These are phyloP conservation scores for Gyromitra esculenta DNA, from an alignment of 2,329 filamentous ascomycete species.

Conservation along the genomic window DNA sequence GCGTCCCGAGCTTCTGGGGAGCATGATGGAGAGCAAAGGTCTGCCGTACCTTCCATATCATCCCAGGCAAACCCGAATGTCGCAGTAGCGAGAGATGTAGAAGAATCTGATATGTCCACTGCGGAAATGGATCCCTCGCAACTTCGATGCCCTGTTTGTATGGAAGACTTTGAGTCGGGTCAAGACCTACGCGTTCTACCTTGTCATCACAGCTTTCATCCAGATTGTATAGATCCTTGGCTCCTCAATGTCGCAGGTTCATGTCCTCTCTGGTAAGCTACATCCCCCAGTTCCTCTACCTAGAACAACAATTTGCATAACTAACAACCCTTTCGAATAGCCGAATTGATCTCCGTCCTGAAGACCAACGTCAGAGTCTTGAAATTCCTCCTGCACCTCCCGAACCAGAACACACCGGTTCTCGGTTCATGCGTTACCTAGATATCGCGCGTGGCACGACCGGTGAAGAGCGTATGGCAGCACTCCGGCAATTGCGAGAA, in stretches of 20 bases:
- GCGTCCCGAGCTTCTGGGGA: conserved; percentile 27
- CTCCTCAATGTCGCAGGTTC: conserved; percentile 75
- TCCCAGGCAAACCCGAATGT: conserved; percentile 40
- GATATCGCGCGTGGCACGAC: conserved; percentile 50
- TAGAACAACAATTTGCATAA: conserved; percentile 16
- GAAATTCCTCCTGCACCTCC: conserved; percentile 42
- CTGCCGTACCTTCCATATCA: conserved; percentile 53
- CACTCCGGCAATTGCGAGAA: conserved; percentile 52
- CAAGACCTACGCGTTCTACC: conserved; percentile 75
- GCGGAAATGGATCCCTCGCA: conserved; percentile 57
- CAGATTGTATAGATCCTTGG: conserved; percentile 75
- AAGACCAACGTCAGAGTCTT: conserved; percentile 49
- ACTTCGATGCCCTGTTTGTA: conserved; percentile 74
- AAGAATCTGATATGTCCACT: conserved; percentile 39
- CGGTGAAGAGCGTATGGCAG: conserved; percentile 54
- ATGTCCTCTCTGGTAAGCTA: conserved; percentile 71
- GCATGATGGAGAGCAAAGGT: conserved; percentile 29
- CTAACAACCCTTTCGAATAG: conserved; percentile 54
- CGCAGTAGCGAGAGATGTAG: conserved; percentile 4
- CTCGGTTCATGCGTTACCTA: conserved; percentile 45
- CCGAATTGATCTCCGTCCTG: conserved; percentile 61
- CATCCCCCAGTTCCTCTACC: background rate
- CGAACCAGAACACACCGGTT: conserved; percentile 34
- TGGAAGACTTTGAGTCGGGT: conserved; percentile 73
- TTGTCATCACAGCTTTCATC: conserved; percentile 75